Conservation (phyloP, 1,139 yeast species). For the Pneumocystis oryctolagi region DNA sequence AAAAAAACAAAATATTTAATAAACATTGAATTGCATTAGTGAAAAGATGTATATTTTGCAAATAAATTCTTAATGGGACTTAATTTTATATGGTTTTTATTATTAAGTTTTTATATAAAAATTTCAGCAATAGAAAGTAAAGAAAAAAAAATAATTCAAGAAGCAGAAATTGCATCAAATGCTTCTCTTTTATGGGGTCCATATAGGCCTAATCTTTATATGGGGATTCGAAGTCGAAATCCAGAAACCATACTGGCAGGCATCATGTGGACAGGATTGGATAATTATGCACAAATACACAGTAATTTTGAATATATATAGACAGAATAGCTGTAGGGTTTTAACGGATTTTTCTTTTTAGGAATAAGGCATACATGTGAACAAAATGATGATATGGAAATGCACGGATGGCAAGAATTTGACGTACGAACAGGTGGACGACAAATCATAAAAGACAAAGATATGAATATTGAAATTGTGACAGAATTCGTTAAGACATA, state of each 20-base stretch:
- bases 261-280: constrained; percentile 74
- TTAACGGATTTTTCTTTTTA: not conserved
- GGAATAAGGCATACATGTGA: constrained; percentile 68
- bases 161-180: constrained; percentile 9
- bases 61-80: not conserved
- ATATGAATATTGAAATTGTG: constrained; percentile 44
- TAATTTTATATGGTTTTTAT: not conserved
- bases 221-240: constrained; percentile 69
- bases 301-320: not conserved
- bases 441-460: constrained; percentile 56
- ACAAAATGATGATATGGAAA: constrained; percentile 52
- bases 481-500: constrained; percentile 63
- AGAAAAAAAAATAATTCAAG: not conserved
- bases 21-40: too few relatives aligned
- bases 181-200: constrained; percentile 66
- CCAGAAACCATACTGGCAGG: constrained; percentile 73
- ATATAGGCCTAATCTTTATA: constrained; percentile 69
- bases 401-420: constrained; percentile 73
- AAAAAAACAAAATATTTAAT: too few relatives aligned
- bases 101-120: not conserved
- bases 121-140: not conserved
- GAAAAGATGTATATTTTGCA: too few relatives aligned
- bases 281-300: constrained; percentile 41
- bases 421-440: constrained; percentile 84
- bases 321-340: not conserved